Percentiles rank a stretch among this genome's conserved stretches.
Conservation (phyloP, 352 stramenopile genomes). For the Pythium dissotocum region DNA sequence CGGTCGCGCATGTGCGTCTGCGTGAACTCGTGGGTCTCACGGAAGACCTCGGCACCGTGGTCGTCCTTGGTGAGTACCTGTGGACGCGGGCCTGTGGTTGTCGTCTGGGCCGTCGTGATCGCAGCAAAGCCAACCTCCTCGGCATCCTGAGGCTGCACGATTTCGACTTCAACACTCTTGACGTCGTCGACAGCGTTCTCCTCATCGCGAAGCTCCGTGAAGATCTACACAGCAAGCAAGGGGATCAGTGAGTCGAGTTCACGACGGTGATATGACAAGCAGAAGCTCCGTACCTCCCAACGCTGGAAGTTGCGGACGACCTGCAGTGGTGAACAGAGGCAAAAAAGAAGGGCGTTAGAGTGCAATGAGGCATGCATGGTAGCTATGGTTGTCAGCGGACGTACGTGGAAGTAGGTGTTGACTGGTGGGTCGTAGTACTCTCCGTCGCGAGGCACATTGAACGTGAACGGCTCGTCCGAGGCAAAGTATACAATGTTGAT, state of each 20-base stretch:
- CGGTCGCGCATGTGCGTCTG: conserved; percentile 64
- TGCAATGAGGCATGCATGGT: background rate
- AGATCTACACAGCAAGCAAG: conserved; percentile 39
- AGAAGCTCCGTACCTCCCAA: conserved; percentile 45
- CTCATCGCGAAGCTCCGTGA: conserved; percentile 47
- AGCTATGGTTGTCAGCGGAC: background rate
- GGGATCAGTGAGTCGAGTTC: background rate
- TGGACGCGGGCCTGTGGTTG: background rate
- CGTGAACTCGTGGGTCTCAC: conserved; percentile 46
- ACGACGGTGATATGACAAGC: background rate
- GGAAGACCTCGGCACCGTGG: conserved; percentile 50
- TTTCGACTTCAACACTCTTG: conserved; percentile 24
- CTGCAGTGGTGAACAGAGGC: conserved; percentile 23
- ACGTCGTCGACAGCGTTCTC: conserved; percentile 35
- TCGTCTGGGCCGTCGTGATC: conserved; percentile 2
- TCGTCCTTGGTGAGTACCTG: conserved; percentile 56
- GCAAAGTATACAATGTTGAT: conserved; percentile 81
- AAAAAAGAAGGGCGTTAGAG: conserved; percentile 5
- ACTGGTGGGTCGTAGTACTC: conserved; percentile 47
- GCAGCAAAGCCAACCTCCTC: conserved; percentile 57
- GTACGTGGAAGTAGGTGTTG: conserved; percentile 66
- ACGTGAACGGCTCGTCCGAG: conserved; percentile 65
- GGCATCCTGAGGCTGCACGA: conserved; percentile 49
- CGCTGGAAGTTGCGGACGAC: conserved; percentile 59
- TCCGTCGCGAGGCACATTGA: conserved; percentile 51